These are phyloP conservation scores for Eustoma russellianum DNA, from an alignment of 257 asterid genomes.

Conservation along the genomic window DNA sequence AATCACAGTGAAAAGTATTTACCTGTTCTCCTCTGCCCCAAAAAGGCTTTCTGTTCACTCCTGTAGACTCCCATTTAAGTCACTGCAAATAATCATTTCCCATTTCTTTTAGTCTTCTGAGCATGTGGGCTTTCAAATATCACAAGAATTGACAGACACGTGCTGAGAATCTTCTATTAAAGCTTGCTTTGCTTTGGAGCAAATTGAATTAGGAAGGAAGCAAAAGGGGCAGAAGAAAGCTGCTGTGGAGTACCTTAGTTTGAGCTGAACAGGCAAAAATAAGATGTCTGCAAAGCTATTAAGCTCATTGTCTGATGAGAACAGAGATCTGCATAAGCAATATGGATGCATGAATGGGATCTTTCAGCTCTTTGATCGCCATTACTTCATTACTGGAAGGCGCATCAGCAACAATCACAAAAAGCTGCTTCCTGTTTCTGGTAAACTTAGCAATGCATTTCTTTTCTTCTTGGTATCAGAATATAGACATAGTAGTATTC, in stretches of 20 bases:
- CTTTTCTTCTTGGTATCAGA: too few relatives aligned
- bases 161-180: too few relatives aligned
- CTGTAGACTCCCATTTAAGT: constrained; percentile 11
- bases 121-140: too few relatives aligned
- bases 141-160: too few relatives aligned
- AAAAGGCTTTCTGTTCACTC: constrained; percentile 13
- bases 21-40: constrained; percentile 17
- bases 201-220: too few relatives aligned
- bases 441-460: constrained; percentile 21
- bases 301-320: constrained; percentile 41
- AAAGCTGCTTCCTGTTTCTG: constrained; percentile 64
- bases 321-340: constrained; percentile 56
- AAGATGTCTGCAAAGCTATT: constrained; percentile 46
- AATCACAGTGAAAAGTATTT: constrained; percentile 19
- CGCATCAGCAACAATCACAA: constrained; percentile 36
- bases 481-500: neutral
- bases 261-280: too few relatives aligned
- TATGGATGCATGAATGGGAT: constrained; percentile 94
- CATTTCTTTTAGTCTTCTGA: constrained; percentile 36
- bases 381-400: constrained; percentile 53
- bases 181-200: neutral
- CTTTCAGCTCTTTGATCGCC: constrained; percentile 76
- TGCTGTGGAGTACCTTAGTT: too few relatives aligned
- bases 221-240: constrained; percentile 10
- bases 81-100: constrained; percentile 31